These are phyloP conservation scores for Fusarium burgessii DNA, from an alignment of 2,329 filamentous ascomycete species.

Conservation along the genomic window DNA sequence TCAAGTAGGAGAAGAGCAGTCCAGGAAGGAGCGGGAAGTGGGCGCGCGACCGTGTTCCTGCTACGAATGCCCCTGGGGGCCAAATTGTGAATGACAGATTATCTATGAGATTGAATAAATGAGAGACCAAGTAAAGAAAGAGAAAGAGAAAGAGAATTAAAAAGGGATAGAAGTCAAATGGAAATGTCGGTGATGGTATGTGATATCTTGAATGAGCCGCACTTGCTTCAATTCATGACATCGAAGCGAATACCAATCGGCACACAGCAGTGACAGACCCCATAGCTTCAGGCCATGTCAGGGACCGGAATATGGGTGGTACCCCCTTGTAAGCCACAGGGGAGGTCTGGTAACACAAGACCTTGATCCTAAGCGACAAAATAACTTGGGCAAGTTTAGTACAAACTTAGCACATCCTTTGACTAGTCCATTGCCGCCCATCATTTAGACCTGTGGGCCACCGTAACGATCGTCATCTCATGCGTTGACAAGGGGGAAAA, in stretches of 20 bases:
- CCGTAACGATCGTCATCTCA: conserved; percentile 8
- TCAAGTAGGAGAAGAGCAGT: background rate
- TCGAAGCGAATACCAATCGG: conserved; percentile 23
- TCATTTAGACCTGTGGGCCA: background rate
- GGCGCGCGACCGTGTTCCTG: conserved; percentile 11
- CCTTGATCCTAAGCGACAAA: too few relatives aligned
- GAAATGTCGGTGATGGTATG: conserved; percentile 11
- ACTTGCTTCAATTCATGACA: conserved; percentile 12
- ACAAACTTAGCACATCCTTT: too few relatives aligned
- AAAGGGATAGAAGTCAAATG: background rate
- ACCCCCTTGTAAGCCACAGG: background rate
- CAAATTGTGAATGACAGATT: background rate
- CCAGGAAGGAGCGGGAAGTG: conserved; percentile 17
- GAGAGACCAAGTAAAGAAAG: background rate
- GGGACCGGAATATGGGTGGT: conserved; percentile 20
- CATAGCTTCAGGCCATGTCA: conserved; percentile 2
- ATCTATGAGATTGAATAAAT: background rate
- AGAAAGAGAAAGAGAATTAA: background rate
- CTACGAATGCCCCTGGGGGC: background rate
- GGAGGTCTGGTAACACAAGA: too few relatives aligned
- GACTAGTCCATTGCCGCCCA: too few relatives aligned
- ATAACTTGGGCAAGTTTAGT: too few relatives aligned
- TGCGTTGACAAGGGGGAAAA: conserved; percentile 9
- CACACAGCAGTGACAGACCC: conserved; percentile 22
- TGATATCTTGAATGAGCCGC: conserved; percentile 5